Percentiles rank a stretch among this genome's conserved stretches.
These are phyloP conservation scores for Tritrichomonas foetus DNA, from an alignment of 208 protist genomes.

Conservation along the genomic window DNA sequence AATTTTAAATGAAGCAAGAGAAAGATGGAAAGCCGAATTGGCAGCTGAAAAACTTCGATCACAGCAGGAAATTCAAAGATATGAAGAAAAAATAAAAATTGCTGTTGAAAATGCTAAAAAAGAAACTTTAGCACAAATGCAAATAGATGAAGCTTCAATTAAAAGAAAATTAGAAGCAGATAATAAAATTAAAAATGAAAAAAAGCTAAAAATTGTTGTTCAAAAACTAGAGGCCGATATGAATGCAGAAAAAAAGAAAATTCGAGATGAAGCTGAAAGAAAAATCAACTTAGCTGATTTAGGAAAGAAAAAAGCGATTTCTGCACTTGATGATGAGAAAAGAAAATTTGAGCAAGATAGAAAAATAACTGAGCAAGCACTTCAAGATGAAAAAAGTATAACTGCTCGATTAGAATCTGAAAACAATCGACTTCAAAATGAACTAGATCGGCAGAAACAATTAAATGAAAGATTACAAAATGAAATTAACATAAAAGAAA, in stretches of 20 bases:
- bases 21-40: background rate
- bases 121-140: background rate
- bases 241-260: background rate
- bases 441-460: background rate
- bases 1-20: background rate
- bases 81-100: background rate
- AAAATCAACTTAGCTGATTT: background rate
- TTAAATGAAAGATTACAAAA: background rate
- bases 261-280: background rate
- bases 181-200: background rate
- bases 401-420: background rate
- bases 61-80: background rate
- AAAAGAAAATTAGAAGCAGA: too few relatives aligned
- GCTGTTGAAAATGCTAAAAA: background rate
- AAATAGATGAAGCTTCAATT: background rate
- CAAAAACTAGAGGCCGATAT: constrained; percentile 4
- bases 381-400: background rate
- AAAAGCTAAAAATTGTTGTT: background rate
- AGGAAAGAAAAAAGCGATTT: background rate
- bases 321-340: background rate
- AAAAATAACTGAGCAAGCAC: background rate
- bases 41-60: background rate
- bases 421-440: background rate
- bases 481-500: background rate
- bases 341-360: background rate